Evolutionary conservation across 169 alveolate species (phyloP).

Genomic region (Hepatocystis sp.): DNA sequence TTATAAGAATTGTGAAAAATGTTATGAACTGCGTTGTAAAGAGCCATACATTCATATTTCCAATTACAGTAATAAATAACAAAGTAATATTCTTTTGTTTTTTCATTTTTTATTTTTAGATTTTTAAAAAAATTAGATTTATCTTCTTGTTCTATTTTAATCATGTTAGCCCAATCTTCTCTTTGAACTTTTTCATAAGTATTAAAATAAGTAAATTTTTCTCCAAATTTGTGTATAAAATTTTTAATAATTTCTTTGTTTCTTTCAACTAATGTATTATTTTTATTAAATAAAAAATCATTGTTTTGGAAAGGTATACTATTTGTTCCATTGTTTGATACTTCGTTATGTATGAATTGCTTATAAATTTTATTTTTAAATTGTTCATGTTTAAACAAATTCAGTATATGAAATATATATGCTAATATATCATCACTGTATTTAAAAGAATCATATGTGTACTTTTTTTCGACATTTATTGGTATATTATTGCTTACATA

Average conservation of each 20-base stretch:
- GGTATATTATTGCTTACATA: conserved; percentile 60
- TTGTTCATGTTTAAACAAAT: conserved; percentile 71
- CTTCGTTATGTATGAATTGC: conserved; percentile 13
- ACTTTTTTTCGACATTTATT: conserved; percentile 65
- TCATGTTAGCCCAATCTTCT: conserved; percentile 71
- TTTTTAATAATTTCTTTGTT: conserved; percentile 20
- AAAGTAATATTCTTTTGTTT: conserved; percentile 59
- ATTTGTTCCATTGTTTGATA: conserved; percentile 8
- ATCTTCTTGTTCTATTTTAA: conserved; percentile 66
- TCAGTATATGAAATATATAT: conserved; percentile 42
- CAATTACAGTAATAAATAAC: conserved; percentile 73
- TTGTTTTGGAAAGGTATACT: background rate
- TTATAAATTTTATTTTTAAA: conserved; percentile 54
- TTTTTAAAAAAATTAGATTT: conserved; percentile 57
- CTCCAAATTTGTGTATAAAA: conserved; percentile 59
- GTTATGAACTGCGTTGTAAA: conserved; percentile 57
- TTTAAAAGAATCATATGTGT: conserved; percentile 52
- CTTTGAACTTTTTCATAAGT: conserved; percentile 53
- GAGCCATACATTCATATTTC: conserved; percentile 74
- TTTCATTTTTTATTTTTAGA: conserved; percentile 57
- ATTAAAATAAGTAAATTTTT: conserved; percentile 65
- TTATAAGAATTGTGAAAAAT: conserved; percentile 46
- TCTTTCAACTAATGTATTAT: conserved; percentile 8
- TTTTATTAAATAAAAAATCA: background rate
- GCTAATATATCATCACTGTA: conserved; percentile 43